A percentile compares a stretch with the other conserved stretches of the same genome.
These are phyloP conservation scores for Endothia cerciana DNA, from an alignment of 2,329 filamentous ascomycete genomes.

Conservation along the genomic window DNA sequence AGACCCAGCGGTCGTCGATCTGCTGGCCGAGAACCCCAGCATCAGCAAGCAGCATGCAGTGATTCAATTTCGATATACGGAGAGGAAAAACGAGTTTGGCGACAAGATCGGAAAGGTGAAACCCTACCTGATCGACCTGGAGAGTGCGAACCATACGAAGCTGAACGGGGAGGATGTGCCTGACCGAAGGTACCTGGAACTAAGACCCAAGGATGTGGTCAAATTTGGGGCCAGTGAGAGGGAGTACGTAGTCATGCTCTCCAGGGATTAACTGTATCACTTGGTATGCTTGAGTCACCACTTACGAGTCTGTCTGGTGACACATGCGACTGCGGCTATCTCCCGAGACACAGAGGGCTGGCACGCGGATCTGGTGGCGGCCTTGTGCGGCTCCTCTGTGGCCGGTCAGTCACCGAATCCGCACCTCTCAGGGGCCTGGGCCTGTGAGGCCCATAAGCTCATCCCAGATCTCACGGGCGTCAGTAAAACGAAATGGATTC, in stretches of 20 bases:
- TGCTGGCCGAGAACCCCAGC: conserved; percentile 86
- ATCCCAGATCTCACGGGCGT: conserved; percentile 13
- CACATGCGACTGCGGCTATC: conserved; percentile 15
- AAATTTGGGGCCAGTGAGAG: conserved; percentile 85
- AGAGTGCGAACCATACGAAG: conserved; percentile 87
- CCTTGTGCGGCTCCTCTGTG: conserved; percentile 4
- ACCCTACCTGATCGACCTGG: conserved; percentile 91
- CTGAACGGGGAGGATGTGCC: conserved; percentile 79
- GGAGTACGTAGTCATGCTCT: conserved; percentile 95
- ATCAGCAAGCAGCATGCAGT: conserved; percentile 95
- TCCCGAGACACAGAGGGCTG: conserved; percentile 16
- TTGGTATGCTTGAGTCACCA: conserved; percentile 1
- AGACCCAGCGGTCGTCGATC: conserved; percentile 78
- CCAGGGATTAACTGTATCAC: conserved; percentile 43
- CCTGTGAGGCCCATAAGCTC: conserved; percentile 7
- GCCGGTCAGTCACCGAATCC: neutral
- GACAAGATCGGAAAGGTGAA: conserved; percentile 79
- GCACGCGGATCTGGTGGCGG: neutral
- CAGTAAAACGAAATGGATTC: conserved; percentile 12
- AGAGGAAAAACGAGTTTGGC: conserved; percentile 83
- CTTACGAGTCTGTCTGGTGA: conserved; percentile 6
- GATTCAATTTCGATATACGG: conserved; percentile 86
- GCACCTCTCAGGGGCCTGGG: conserved; percentile 7
- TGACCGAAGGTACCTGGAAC: conserved; percentile 79
- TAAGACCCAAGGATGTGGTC: conserved; percentile 86